Conservation (phyloP, 169 alveolate species). For the Plasmodium vivax region DNA sequence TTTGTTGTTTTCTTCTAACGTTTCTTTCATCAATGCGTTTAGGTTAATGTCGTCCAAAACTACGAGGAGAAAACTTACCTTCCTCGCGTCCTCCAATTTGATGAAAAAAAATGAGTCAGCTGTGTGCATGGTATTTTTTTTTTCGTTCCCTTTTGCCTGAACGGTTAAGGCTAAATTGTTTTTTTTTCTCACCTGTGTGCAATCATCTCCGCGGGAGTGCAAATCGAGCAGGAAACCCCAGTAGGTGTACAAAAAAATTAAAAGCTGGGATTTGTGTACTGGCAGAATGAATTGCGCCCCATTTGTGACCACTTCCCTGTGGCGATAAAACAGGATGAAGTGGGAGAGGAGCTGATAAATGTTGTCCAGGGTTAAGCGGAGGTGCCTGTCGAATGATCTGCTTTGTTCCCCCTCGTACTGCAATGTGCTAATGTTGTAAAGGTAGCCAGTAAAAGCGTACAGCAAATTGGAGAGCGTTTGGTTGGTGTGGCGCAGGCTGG, state of each 20-base stretch:
- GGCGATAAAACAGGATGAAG: slow-evolving; percentile 29
- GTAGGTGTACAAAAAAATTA: slow-evolving; percentile 54
- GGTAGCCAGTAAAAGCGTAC: slow-evolving; percentile 34
- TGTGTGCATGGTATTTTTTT: not conserved
- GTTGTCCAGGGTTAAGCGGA: slow-evolving; percentile 31
- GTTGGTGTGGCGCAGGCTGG: not conserved
- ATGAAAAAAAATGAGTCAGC: slow-evolving; percentile 6
- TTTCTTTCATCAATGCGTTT: slow-evolving; percentile 27
- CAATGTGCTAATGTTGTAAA: slow-evolving; percentile 18
- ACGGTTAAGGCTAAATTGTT: not conserved
- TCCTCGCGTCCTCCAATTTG: slow-evolving; percentile 27
- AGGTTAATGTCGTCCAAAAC: slow-evolving; percentile 19
- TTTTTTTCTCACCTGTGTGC: not conserved
- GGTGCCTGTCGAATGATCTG: not conserved
- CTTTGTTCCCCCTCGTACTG: not conserved
- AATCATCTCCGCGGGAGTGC: not conserved
- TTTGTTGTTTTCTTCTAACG: slow-evolving; percentile 19
- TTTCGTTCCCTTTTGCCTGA: not conserved
- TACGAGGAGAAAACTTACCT: not conserved
- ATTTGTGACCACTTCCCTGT: slow-evolving; percentile 1
- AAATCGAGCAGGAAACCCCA: slow-evolving; percentile 22
- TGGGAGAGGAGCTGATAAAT: slow-evolving; percentile 20
- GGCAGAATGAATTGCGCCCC: slow-evolving; percentile 6
- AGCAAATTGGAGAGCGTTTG: slow-evolving; percentile 46
- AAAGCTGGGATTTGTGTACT: slow-evolving; percentile 59